A percentile compares a stretch with the other conserved stretches of the same genome.
phyloP scores from a whole-genome alignment of 495 filamentous ascomycete species.

The Penicillium dipodomyicola region DNA sequence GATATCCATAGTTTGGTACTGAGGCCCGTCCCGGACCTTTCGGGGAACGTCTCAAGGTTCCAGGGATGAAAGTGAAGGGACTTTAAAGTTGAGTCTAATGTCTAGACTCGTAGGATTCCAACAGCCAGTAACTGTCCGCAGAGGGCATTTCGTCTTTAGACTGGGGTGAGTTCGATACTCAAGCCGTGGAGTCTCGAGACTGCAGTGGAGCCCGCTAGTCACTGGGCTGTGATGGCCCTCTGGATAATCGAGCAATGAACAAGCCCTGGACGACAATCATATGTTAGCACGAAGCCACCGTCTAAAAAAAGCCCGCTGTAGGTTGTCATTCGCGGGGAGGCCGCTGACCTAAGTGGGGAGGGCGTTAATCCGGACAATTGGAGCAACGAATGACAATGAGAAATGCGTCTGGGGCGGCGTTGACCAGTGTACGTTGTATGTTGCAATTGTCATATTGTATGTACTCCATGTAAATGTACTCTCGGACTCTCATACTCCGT shows the following conservation, averaged over 20 bases:
- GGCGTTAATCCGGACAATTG: slow-evolving; percentile 17
- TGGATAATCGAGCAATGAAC: slow-evolving; percentile 14
- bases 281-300: slow-evolving; percentile 17
- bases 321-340: slow-evolving; percentile 18
- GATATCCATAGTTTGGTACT: slow-evolving; percentile 25
- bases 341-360: slow-evolving; percentile 17
- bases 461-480: neutral
- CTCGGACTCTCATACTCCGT: neutral
- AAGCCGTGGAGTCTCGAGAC: slow-evolving; percentile 7
- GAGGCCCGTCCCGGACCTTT: slow-evolving; percentile 32
- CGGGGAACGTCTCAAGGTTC: neutral
- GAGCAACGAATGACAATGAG: neutral
- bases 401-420: neutral
- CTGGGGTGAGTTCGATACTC: neutral
- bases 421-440: neutral
- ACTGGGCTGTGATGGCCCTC: slow-evolving; percentile 22
- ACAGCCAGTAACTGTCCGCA: neutral
- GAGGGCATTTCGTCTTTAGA: neutral
- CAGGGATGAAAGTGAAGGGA: neutral
- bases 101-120: neutral
- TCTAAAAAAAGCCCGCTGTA: slow-evolving; percentile 18
- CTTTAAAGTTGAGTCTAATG: slow-evolving; percentile 1
- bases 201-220: slow-evolving; percentile 12
- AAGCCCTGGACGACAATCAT: slow-evolving; percentile 4
- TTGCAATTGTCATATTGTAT: neutral